These are phyloP conservation scores for Neurospora sp. DNA, from an alignment of 495 filamentous ascomycete genomes.

Conservation along the genomic window DNA sequence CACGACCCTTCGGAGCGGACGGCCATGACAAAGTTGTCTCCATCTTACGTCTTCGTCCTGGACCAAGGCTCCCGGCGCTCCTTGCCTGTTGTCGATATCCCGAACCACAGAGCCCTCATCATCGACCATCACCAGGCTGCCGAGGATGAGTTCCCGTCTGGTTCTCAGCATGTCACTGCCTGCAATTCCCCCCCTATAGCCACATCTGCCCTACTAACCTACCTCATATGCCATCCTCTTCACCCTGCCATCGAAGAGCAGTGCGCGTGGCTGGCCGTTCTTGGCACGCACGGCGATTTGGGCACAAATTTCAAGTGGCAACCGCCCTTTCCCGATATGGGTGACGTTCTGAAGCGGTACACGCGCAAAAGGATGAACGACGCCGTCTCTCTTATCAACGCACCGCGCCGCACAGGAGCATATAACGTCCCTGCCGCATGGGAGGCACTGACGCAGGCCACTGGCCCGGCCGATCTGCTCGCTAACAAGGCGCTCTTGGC, in stretches of 20 bases:
- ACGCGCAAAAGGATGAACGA: constrained; percentile 47
- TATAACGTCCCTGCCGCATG: constrained; percentile 47
- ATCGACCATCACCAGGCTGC: constrained; percentile 49
- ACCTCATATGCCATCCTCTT: constrained; percentile 42
- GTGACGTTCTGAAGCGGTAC: constrained; percentile 41
- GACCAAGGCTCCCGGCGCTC: constrained; percentile 47
- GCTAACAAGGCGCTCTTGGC: constrained; percentile 29
- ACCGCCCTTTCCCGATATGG: constrained; percentile 49
- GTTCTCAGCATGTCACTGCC: constrained; percentile 39
- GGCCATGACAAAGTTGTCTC: constrained; percentile 32
- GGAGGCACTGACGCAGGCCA: constrained; percentile 33
- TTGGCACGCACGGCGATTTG: constrained; percentile 52
- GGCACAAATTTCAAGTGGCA: constrained; percentile 48
- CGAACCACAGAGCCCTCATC: constrained; percentile 31
- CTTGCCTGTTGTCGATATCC: constrained; percentile 33
- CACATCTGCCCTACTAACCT: constrained; percentile 46
- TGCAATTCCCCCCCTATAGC: constrained; percentile 48
- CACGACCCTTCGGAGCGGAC: constrained; percentile 36
- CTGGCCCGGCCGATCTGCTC: constrained; percentile 35
- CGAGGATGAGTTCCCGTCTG: constrained; percentile 41
- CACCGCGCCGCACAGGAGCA: constrained; percentile 43
- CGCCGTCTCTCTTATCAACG: constrained; percentile 47
- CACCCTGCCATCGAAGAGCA: constrained; percentile 30
- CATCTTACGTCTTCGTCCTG: constrained; percentile 46
- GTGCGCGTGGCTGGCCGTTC: constrained; percentile 44